These are phyloP conservation scores for Hypoxylon intermedium DNA, from an alignment of 495 filamentous ascomycete species.

Conservation along the genomic window DNA sequence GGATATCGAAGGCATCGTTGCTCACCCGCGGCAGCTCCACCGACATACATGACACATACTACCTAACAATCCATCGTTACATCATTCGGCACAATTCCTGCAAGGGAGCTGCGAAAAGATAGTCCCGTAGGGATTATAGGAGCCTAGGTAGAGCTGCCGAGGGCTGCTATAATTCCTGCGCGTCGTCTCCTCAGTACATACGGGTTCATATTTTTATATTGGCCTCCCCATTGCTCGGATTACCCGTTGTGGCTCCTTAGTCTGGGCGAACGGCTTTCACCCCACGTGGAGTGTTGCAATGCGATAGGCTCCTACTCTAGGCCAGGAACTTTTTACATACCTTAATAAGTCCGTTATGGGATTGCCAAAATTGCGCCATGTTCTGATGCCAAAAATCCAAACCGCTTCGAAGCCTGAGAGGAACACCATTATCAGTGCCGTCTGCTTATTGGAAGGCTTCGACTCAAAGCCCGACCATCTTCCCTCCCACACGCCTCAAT, in stretches of 20 bases:
- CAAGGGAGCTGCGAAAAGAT: conserved; percentile 35
- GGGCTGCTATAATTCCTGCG: conserved; percentile 11
- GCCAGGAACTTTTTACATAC: conserved; percentile 12
- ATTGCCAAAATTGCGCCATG: conserved; percentile 22
- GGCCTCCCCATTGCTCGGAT: conserved; percentile 26
- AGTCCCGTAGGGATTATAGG: conserved; percentile 14
- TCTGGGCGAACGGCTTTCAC: conserved; percentile 26
- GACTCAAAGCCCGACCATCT: conserved; percentile 16
- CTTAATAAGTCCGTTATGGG: conserved; percentile 17
- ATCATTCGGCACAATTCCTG: conserved; percentile 33
- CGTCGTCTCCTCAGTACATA: conserved; percentile 32
- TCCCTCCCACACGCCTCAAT: conserved; percentile 17
- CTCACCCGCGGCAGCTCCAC: conserved; percentile 18
- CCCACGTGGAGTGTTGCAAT: conserved; percentile 31
- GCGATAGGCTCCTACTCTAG: conserved; percentile 22
- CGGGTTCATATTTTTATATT: conserved; percentile 40
- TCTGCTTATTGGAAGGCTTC: conserved; percentile 18
- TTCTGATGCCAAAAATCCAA: conserved; percentile 14
- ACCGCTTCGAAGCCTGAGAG: conserved; percentile 11
- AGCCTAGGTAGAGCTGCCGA: conserved; percentile 28
- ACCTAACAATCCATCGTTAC: conserved; percentile 36
- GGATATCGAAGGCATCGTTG: conserved; percentile 14
- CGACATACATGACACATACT: conserved; percentile 19
- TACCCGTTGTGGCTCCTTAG: conserved; percentile 17
- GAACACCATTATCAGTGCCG: conserved; percentile 5